Conservation (phyloP, 768 basidiomycete species). For the Lyophyllum decastes region DNA sequence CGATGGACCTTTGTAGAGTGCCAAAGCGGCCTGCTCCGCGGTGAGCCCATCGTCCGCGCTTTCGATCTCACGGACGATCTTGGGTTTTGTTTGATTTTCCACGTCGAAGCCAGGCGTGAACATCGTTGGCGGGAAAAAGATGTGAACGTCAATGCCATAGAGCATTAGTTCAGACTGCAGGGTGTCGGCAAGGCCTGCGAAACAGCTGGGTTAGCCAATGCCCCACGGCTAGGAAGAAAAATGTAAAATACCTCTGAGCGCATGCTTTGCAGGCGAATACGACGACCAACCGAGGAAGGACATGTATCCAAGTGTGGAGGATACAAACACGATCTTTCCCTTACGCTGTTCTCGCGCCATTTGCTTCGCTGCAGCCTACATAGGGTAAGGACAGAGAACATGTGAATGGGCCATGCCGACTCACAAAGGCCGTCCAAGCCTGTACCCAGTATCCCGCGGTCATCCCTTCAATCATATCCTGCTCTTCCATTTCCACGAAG, state of each 20-base stretch:
- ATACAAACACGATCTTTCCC: conserved; percentile 76
- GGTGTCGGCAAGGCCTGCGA: conserved; percentile 77
- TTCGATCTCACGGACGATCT: conserved; percentile 75
- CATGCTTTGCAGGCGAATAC: conserved; percentile 86
- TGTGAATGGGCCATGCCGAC: conserved; percentile 8
- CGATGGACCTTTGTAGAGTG: conserved; percentile 55
- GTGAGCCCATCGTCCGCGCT: conserved; percentile 64
- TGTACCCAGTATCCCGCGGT: conserved; percentile 46
- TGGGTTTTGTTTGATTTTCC: conserved; percentile 79
- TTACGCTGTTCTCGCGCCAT: conserved; percentile 59
- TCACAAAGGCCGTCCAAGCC: conserved; percentile 57
- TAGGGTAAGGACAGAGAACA: background rate
- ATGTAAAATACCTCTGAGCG: conserved; percentile 64
- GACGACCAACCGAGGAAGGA: conserved; percentile 76
- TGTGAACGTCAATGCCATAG: conserved; percentile 77
- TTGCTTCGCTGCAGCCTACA: conserved; percentile 65
- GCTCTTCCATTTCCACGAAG: conserved; percentile 70
- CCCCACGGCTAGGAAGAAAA: background rate
- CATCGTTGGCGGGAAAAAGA: conserved; percentile 85
- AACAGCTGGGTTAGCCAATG: background rate
- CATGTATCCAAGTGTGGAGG: conserved; percentile 75
- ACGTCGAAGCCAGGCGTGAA: conserved; percentile 71
- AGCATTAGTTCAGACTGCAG: conserved; percentile 78
- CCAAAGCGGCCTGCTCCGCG: conserved; percentile 62
- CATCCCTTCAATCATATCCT: conserved; percentile 52